Evolutionary conservation across 192 early-diverging fungal genomes (phyloP), one percentile per base, ranked within the genome.

Genomic region (Linnemannia elongata): DNA sequence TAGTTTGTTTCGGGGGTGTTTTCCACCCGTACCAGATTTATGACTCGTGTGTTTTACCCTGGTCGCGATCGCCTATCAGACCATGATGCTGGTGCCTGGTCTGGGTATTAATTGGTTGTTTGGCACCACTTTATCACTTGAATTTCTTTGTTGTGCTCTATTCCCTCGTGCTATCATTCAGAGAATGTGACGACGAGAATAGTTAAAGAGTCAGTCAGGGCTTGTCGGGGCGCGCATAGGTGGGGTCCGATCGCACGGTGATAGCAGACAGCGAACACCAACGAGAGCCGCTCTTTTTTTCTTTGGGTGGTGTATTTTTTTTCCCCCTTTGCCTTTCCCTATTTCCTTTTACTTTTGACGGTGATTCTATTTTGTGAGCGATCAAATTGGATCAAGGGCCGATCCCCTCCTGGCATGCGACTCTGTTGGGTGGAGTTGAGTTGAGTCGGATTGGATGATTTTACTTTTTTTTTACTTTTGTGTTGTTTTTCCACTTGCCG

Each of bases 331-430:
- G 18, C 49, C 49, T 52, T 22, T 69, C 18, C 33, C 5, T 18
- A 17, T 27, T 66, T 17, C 10, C 30, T 10, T 35, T 69, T 52
- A 18, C 41, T 44, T 76, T 17, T 24, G 39, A n/a, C 45, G 54
- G 27, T 71, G 69, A 78, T 78, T 17, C 70, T 39, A 79, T 57
- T 80, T 71, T 75, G 74, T 71, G 80, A 82, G 80, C 80, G 45
- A 82, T 82, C 80, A 76, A 82, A 82, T 82, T 82, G 74, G 15
- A 76, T 76, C 52, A 47, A 76, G 66, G 72, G 74, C 80, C 80
- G 80, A 81, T 73, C 42, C 49, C 49, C 20, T 24, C 30, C 39
- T 54, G 60, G 60, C 60, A 66, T 66, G 60, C 60, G 60, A 33
- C 60, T 66, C 60, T 66, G 60, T 60, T 60, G 55, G 55, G 55